Conservation (phyloP, 176 grass and related monocot genomes). For the Rhynchospora pubera region DNA sequence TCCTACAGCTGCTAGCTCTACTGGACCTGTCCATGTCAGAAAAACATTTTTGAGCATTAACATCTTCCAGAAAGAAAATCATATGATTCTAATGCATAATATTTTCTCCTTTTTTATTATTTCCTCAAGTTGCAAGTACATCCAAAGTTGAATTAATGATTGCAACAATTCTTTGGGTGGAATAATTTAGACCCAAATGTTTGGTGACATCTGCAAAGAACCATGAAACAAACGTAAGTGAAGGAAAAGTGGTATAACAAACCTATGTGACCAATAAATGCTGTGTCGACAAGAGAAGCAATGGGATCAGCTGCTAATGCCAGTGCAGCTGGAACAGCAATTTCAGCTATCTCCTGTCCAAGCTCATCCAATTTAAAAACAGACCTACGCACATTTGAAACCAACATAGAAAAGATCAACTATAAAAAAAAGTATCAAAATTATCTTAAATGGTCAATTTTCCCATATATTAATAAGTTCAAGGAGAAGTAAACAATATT, state of each 20-base stretch:
- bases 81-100: not conserved
- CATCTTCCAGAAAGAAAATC: not conserved
- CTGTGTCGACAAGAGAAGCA: constrained; percentile 43
- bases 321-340: constrained; percentile 41
- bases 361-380: constrained; percentile 49
- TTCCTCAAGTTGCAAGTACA: not conserved
- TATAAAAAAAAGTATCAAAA: not conserved
- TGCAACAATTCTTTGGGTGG: not conserved
- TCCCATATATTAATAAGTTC: not conserved
- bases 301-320: constrained; percentile 41
- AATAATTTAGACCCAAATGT: not conserved
- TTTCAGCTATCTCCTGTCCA: constrained; percentile 36
- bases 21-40: constrained; percentile 45
- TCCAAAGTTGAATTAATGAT: not conserved
- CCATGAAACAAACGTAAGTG: not conserved
- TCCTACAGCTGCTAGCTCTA: constrained; percentile 79
- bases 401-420: not conserved
- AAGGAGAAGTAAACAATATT: not conserved
- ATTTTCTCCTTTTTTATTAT: not conserved
- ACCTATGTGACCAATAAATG: constrained; percentile 55
- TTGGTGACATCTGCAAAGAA: not conserved
- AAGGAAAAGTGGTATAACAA: not conserved
- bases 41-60: not conserved
- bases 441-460: not conserved
- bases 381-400: constrained; percentile 22